Percentiles rank a stretch among this genome's conserved stretches.
Evolutionary conservation across 164 flowering plant genomes (phyloP).

Genomic region (Magnolia changhungtana): DNA sequence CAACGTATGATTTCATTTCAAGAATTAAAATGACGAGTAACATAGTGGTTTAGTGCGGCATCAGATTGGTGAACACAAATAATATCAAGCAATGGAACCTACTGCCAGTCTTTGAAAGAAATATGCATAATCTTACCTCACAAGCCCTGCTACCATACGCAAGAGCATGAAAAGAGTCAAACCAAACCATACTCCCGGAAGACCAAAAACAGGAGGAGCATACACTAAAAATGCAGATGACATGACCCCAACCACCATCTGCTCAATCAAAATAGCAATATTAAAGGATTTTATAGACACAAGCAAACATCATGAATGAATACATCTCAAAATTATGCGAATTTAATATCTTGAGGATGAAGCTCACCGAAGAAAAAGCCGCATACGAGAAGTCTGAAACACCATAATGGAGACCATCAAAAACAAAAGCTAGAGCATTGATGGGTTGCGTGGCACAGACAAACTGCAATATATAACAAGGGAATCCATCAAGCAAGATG

Average conservation of each 20-base stretch:
- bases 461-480: slow-evolving; percentile 47
- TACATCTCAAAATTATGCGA: not conserved
- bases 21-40: not conserved
- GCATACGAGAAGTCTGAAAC: slow-evolving; percentile 89
- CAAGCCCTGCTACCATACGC: slow-evolving; percentile 63
- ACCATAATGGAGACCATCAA: slow-evolving; percentile 94
- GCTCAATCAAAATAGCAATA: slow-evolving; percentile 5
- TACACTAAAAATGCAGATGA: slow-evolving; percentile 71
- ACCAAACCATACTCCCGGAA: slow-evolving; percentile 88
- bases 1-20: not conserved
- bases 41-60: not conserved
- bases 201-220: slow-evolving; percentile 61
- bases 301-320: not conserved
- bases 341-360: slow-evolving; percentile 2
- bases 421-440: slow-evolving; percentile 81
- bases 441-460: slow-evolving; percentile 89
- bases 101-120: not conserved
- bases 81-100: not conserved
- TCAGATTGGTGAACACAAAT: not conserved
- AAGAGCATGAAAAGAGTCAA: slow-evolving; percentile 81
- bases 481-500: slow-evolving; percentile 6
- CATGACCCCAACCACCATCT: slow-evolving; percentile 74
- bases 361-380: slow-evolving; percentile 70
- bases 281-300: not conserved
- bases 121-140: slow-evolving; percentile 48